These are phyloP conservation scores for Filobasidium floriforme DNA, from an alignment of 768 basidiomycete species.

Conservation along the genomic window DNA sequence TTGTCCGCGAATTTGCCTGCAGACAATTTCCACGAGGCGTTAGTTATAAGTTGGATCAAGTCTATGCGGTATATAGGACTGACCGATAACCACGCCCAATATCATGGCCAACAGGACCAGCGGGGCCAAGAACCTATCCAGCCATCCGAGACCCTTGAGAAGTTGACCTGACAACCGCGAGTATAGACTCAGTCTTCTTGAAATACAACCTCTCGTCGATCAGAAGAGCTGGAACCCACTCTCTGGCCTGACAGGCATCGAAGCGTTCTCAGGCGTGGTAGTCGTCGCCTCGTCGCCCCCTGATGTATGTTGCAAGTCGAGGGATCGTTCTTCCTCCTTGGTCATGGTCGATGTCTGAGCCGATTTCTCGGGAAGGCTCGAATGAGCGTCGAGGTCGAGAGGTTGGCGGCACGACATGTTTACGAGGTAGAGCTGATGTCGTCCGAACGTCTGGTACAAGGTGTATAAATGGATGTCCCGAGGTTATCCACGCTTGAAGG, in stretches of 20 bases:
- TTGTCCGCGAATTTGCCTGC: slow-evolving; percentile 46
- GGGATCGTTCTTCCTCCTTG: background rate
- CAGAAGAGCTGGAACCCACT: no score
- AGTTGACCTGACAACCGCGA: no score
- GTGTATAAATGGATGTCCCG: no score
- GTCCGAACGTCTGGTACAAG: no score
- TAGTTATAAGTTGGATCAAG: slow-evolving; percentile 42
- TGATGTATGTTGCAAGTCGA: background rate
- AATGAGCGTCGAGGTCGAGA: background rate
- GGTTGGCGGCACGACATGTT: slow-evolving; percentile 5
- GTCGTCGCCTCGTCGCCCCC: background rate
- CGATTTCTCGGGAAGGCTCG: background rate
- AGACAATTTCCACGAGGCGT: background rate
- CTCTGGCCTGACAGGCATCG: background rate
- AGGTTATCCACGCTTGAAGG: background rate
- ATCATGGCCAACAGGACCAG: slow-evolving; percentile 67
- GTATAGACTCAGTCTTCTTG: no score
- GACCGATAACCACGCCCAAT: slow-evolving; percentile 63
- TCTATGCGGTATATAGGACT: slow-evolving; percentile 36
- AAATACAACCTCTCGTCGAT: no score
- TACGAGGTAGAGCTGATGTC: background rate
- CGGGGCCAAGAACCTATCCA: slow-evolving; percentile 60
- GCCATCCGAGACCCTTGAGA: slow-evolving; percentile 47
- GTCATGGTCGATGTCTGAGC: background rate
- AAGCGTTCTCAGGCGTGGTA: background rate